Conservation (phyloP, 129 eudicot genomes). For the Helianthus tuberosus region DNA sequence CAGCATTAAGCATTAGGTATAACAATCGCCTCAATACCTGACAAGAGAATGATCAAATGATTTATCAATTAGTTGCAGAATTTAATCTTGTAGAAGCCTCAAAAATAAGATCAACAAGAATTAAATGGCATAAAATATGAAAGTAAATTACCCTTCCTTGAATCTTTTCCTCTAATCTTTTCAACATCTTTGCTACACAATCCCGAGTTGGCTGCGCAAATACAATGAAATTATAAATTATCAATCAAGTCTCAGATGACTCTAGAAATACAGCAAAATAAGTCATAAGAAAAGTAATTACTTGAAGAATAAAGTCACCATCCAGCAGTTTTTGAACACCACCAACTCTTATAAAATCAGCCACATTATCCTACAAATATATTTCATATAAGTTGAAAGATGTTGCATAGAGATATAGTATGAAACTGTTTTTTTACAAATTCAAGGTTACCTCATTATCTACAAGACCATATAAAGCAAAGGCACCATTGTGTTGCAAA, state of each 20-base stretch:
- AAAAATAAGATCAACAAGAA: background rate
- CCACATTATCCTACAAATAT: conserved; percentile 76
- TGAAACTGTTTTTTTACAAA: background rate
- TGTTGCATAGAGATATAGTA: conserved; percentile 6
- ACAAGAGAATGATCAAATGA: conserved; percentile 17
- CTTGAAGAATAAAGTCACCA: conserved; percentile 87
- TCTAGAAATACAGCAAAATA: background rate
- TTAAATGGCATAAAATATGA: conserved; percentile 10
- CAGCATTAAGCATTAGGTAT: conserved; percentile 72
- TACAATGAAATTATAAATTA: conserved; percentile 11
- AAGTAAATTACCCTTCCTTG: conserved; percentile 68
- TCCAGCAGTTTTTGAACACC: conserved; percentile 87
- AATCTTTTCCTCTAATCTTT: conserved; percentile 85
- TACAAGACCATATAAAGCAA: conserved; percentile 95
- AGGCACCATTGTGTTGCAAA: conserved; percentile 95
- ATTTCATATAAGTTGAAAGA: conserved; percentile 8
- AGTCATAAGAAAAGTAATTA: conserved; percentile 24
- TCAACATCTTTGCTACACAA: conserved; percentile 72
- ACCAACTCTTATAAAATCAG: conserved; percentile 73
- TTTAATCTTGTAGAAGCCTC: background rate
- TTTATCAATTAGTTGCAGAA: background rate
- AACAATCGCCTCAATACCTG: conserved; percentile 73
- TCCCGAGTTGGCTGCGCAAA: conserved; percentile 74
- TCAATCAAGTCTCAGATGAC: background rate
- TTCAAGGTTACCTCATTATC: conserved; percentile 79